These are phyloP conservation scores for Polygonum aviculare DNA, from an alignment of 148 eudicot species.

Conservation along the genomic window DNA sequence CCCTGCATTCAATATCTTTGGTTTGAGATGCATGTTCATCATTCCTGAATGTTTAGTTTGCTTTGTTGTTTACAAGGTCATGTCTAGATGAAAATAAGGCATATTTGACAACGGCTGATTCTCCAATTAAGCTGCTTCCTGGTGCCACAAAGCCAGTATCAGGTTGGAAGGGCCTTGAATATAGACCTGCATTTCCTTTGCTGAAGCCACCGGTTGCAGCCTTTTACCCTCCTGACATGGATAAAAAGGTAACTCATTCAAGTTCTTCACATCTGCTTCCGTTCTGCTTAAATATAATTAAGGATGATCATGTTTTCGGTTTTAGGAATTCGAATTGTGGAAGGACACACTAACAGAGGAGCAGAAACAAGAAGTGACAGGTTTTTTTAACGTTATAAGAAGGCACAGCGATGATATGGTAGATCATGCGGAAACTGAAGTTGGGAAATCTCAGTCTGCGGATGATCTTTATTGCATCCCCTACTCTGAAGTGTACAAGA, in stretches of 20 bases:
- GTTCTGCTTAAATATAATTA: not conserved
- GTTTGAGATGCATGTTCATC: not conserved
- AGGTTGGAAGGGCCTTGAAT: conserved; percentile 89
- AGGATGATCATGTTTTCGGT: not conserved
- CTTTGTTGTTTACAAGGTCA: conserved; percentile 44
- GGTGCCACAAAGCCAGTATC: conserved; percentile 55
- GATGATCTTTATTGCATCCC: conserved; percentile 69
- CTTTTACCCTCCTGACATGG: conserved; percentile 95
- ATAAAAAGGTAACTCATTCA: conserved; percentile 50
- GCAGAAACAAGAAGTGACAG: conserved; percentile 61
- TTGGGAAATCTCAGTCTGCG: conserved; percentile 10
- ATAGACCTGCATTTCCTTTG: conserved; percentile 71
- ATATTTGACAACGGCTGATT: conserved; percentile 83
- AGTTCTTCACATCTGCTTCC: not conserved
- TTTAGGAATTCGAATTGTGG: conserved; percentile 89
- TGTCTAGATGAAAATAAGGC: conserved; percentile 74
- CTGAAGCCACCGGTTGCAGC: conserved; percentile 74
- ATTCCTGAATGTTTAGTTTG: not conserved
- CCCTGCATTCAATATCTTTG: not conserved
- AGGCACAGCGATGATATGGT: conserved; percentile 40
- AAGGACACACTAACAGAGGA: conserved; percentile 59
- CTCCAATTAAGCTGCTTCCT: conserved; percentile 53
- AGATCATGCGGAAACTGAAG: conserved; percentile 19
- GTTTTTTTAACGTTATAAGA: conserved; percentile 77
- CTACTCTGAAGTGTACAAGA: conserved; percentile 57